These are phyloP conservation scores for Mortierella antarctica DNA, from an alignment of 192 early-diverging fungal species.

Conservation along the genomic window DNA sequence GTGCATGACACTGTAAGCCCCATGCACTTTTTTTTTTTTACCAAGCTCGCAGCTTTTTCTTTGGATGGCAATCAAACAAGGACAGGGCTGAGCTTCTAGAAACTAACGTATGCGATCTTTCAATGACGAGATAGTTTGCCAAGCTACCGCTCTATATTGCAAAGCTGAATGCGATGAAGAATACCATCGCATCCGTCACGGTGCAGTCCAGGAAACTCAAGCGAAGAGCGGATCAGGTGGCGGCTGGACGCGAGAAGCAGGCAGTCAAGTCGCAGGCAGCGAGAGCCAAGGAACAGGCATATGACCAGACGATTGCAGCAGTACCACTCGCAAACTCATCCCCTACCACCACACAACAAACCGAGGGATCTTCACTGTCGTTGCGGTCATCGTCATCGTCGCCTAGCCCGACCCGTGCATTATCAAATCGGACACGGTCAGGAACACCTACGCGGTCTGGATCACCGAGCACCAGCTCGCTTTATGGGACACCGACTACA, in stretches of 20 bases:
- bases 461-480: no score
- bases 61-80: no score
- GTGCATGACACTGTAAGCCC: constrained; percentile 40
- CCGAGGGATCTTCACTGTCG: constrained; percentile 1
- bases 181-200: constrained; percentile 26
- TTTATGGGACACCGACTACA: no score
- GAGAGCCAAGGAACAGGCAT: constrained; percentile 38
- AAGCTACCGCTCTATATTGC: constrained; percentile 45
- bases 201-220: constrained; percentile 31
- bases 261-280: constrained; percentile 8
- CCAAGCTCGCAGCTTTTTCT: no score
- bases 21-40: not conserved
- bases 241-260: constrained; percentile 43
- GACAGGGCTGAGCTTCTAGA: no score
- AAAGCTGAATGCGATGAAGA: constrained; percentile 40
- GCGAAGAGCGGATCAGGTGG: constrained; percentile 32
- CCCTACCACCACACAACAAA: not conserved
- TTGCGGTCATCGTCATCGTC: not conserved
- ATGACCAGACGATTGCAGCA: constrained; percentile 41
- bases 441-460: no score
- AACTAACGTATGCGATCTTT: no score
- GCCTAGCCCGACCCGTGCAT: not conserved
- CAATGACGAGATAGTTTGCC: constrained; percentile 23
- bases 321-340: not conserved
- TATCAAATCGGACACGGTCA: no score